phyloP scores from a whole-genome alignment of 2,329 filamentous ascomycete genomes.

The Claviceps digitariae region DNA sequence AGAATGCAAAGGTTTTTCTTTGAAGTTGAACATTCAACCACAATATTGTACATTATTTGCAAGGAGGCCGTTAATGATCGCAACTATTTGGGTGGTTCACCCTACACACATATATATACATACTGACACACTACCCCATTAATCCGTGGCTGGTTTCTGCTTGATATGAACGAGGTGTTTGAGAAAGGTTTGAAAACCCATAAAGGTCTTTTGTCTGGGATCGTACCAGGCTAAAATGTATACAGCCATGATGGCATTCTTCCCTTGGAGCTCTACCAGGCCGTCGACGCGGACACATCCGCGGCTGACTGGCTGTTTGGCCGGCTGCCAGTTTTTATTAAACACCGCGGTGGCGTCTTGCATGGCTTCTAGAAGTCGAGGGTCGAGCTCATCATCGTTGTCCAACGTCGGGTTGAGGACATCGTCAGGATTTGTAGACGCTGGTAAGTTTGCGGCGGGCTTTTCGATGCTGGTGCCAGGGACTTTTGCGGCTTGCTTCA shows the following conservation, averaged over 20 bases:
- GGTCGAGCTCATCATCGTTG: slow-evolving; percentile 19
- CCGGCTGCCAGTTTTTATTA: slow-evolving; percentile 31
- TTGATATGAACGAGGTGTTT: slow-evolving; percentile 30
- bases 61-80: not conserved
- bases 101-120: no score
- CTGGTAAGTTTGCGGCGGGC: slow-evolving; percentile 10
- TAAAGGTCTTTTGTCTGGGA: slow-evolving; percentile 36
- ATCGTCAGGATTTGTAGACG: slow-evolving; percentile 13
- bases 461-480: slow-evolving; percentile 13
- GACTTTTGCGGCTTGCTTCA: slow-evolving; percentile 12
- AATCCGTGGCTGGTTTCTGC: slow-evolving; percentile 21
- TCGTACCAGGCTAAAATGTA: slow-evolving; percentile 42
- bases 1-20: no score
- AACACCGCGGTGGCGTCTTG: slow-evolving; percentile 23
- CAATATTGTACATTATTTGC: not conserved
- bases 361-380: slow-evolving; percentile 19
- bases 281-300: slow-evolving; percentile 41
- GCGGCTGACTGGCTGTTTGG: slow-evolving; percentile 29
- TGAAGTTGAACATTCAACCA: no score
- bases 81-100: not conserved
- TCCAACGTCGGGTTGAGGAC: slow-evolving; percentile 15
- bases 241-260: slow-evolving; percentile 32
- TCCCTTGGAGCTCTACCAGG: slow-evolving; percentile 37
- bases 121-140: no score
- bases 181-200: slow-evolving; percentile 26